These are phyloP conservation scores for Fraxinus xanthoxyloides DNA, from an alignment of 305 asterid species.

Conservation along the genomic window DNA sequence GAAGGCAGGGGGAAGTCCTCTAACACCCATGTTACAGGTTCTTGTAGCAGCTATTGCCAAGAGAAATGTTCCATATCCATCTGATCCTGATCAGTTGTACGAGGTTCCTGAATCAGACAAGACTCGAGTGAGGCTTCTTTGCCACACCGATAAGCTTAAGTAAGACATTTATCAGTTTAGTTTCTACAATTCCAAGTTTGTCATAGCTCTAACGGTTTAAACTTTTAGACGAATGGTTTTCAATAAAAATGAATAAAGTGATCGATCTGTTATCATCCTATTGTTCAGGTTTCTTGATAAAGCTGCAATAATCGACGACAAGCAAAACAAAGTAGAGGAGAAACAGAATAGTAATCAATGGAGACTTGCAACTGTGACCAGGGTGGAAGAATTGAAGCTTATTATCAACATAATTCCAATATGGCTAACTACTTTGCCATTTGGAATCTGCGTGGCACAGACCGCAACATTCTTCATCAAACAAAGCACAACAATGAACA, in stretches of 20 bases:
- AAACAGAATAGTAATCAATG: slow-evolving; percentile 41
- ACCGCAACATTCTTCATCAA: slow-evolving; percentile 76
- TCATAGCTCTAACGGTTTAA: background rate
- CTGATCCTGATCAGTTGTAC: background rate
- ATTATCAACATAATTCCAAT: slow-evolving; percentile 70
- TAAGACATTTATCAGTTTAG: slow-evolving; percentile 24
- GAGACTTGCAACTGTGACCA: slow-evolving; percentile 67
- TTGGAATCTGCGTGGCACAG: slow-evolving; percentile 76
- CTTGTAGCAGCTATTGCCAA: slow-evolving; percentile 52
- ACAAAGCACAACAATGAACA: slow-evolving; percentile 57
- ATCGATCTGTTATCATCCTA: background rate
- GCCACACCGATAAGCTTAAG: slow-evolving; percentile 65
- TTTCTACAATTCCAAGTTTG: background rate
- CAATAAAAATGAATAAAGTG: background rate
- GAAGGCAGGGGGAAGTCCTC: slow-evolving; percentile 61
- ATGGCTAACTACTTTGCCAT: slow-evolving; percentile 73
- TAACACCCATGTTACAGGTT: slow-evolving; percentile 69
- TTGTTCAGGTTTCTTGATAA: slow-evolving; percentile 73
- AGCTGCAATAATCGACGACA: slow-evolving; percentile 60
- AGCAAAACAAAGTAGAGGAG: slow-evolving; percentile 26
- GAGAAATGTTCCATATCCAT: background rate
- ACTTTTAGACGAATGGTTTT: background rate
- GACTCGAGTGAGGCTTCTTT: slow-evolving; percentile 31
- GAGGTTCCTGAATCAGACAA: background rate
- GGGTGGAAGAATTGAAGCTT: slow-evolving; percentile 74